Percentiles rank a stretch among this genome's conserved stretches.
These are phyloP conservation scores for Sphaceloma murrayae DNA, from an alignment of 2,329 filamentous ascomycete genomes.

Conservation along the genomic window DNA sequence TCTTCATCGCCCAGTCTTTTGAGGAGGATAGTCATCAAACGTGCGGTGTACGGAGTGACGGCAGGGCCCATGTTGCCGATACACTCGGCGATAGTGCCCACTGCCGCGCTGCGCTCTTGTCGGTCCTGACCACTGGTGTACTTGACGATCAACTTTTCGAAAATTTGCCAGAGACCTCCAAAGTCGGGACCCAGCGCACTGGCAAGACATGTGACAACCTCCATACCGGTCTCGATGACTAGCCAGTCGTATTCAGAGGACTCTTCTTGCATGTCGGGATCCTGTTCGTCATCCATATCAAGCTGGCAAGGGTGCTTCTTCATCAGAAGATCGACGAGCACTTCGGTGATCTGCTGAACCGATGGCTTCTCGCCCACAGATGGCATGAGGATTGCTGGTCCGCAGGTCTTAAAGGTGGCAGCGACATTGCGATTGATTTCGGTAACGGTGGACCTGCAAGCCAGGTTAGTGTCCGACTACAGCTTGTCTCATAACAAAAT, in stretches of 20 bases:
- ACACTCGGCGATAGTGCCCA: conserved; percentile 87
- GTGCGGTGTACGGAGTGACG: conserved; percentile 71
- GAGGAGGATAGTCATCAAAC: conserved; percentile 68
- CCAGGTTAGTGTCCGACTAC: neutral
- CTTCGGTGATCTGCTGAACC: conserved; percentile 56
- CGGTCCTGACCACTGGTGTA: conserved; percentile 78
- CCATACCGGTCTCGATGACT: conserved; percentile 85
- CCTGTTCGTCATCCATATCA: conserved; percentile 72
- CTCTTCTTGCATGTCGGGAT: conserved; percentile 57
- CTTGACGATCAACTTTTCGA: conserved; percentile 83
- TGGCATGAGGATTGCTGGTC: conserved; percentile 67
- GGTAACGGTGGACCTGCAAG: conserved; percentile 69
- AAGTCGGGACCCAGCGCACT: conserved; percentile 74
- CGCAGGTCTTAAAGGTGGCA: conserved; percentile 81
- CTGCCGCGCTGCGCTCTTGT: conserved; percentile 78
- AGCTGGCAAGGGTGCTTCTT: conserved; percentile 89
- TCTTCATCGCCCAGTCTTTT: conserved; percentile 87
- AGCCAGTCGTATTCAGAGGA: conserved; percentile 97
- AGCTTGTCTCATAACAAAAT: neutral
- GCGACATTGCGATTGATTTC: conserved; percentile 93
- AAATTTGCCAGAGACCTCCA: conserved; percentile 85
- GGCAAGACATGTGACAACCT: conserved; percentile 77
- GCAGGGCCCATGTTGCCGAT: conserved; percentile 71
- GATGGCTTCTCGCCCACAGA: conserved; percentile 48
- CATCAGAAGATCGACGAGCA: conserved; percentile 69